These are phyloP conservation scores for Immersiporthe knoxdaviesiana DNA, from an alignment of 2,329 filamentous ascomycete genomes.

Conservation along the genomic window DNA sequence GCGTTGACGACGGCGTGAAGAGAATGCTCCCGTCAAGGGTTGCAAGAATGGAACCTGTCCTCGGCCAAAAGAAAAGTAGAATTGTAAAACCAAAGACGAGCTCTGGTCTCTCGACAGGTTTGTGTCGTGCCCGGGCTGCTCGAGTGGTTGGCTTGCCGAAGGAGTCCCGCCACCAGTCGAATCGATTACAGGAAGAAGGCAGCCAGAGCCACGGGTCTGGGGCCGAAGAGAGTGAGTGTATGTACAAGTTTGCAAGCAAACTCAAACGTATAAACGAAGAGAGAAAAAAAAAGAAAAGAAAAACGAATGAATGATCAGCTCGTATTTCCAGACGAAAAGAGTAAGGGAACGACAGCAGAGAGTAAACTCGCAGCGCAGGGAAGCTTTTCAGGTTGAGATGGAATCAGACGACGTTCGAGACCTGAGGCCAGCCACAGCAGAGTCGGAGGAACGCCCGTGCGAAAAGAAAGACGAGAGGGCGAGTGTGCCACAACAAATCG, in stretches of 20 bases:
- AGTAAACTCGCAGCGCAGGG: conserved; percentile 5
- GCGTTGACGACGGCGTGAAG: background rate
- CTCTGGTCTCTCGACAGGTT: background rate
- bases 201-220: background rate
- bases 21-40: background rate
- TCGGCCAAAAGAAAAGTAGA: background rate
- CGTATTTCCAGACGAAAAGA: conserved; percentile 21
- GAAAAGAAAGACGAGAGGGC: background rate
- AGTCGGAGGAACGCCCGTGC: background rate
- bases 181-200: background rate
- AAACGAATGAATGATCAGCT: conserved; percentile 25
- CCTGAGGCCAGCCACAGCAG: background rate
- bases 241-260: background rate
- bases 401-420: conserved; percentile 22
- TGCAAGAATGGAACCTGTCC: conserved; percentile 8
- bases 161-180: background rate
- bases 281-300: background rate
- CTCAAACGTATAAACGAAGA: background rate
- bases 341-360: background rate
- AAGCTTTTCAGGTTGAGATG: conserved; percentile 12
- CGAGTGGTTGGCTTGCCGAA: background rate
- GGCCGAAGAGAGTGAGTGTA: background rate
- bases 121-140: background rate
- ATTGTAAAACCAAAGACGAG: background rate
- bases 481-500: background rate